A percentile compares a stretch with the other conserved stretches of the same genome.
Evolutionary conservation across 2,329 filamentous ascomycete species (phyloP).

Genomic region (Pestalotiopsis sp.): DNA sequence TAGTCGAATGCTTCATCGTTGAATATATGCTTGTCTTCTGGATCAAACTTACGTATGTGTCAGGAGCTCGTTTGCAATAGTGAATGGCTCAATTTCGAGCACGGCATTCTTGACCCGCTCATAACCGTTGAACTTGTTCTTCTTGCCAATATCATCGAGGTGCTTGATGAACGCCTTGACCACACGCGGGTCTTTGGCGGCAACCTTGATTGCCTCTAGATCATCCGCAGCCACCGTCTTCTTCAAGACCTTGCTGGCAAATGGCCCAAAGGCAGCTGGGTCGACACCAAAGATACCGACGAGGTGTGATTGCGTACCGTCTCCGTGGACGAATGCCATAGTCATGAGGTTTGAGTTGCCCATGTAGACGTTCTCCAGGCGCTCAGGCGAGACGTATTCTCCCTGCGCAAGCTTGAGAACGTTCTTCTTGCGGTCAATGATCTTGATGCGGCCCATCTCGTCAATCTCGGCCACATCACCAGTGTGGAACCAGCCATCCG

Average conservation of each 20-base stretch:
- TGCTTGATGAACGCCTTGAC: slow-evolving; percentile 76
- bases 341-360: slow-evolving; percentile 78
- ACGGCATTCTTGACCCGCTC: slow-evolving; percentile 78
- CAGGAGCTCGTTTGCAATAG: slow-evolving; percentile 86
- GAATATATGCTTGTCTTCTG: slow-evolving; percentile 1
- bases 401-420: slow-evolving; percentile 98
- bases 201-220: slow-evolving; percentile 65
- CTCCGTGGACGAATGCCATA: slow-evolving; percentile 88
- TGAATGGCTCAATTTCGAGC: slow-evolving; percentile 86
- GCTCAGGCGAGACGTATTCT: slow-evolving; percentile 97
- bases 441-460: slow-evolving; percentile 81
- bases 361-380: slow-evolving; percentile 92
- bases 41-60: slow-evolving; percentile 76
- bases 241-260: slow-evolving; percentile 76
- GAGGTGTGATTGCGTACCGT: slow-evolving; percentile 77
- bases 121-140: slow-evolving; percentile 89
- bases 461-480: slow-evolving; percentile 91
- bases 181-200: slow-evolving; percentile 70
- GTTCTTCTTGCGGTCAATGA: slow-evolving; percentile 98
- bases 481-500: slow-evolving; percentile 96
- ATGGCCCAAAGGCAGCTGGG: slow-evolving; percentile 79
- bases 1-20: background rate
- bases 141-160: slow-evolving; percentile 76
- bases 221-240: slow-evolving; percentile 67
- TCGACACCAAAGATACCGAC: slow-evolving; percentile 89